Evolutionary conservation across 1,284 basidiomycete species (phyloP).

Genomic region (Tylopilus sp.): DNA sequence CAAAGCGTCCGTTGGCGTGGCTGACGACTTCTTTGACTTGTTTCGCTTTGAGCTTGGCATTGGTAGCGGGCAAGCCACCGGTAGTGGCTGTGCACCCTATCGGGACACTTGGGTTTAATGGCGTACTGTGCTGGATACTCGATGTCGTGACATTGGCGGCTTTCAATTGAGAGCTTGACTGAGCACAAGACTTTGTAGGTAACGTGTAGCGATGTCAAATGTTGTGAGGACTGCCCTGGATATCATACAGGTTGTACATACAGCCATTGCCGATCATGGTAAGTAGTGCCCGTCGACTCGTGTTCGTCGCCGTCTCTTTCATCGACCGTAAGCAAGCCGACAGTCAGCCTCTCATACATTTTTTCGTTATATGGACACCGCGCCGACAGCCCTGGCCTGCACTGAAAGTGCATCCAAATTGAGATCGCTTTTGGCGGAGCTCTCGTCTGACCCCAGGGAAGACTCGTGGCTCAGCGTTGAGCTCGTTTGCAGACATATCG

Average conservation of each 20-base stretch:
- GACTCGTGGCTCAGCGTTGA: constrained; percentile 55
- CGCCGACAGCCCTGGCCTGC: constrained; percentile 18
- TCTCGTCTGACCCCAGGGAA: constrained; percentile 38
- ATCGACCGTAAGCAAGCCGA: neutral
- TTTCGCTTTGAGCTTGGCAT: constrained; percentile 49
- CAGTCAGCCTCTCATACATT: neutral
- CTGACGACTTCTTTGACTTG: constrained; percentile 51
- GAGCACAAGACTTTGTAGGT: too few relatives aligned
- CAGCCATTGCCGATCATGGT: neutral
- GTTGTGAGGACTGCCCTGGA: too few relatives aligned
- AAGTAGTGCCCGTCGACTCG: neutral
- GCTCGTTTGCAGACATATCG: constrained; percentile 52
- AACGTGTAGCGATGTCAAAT: too few relatives aligned
- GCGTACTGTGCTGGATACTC: too few relatives aligned
- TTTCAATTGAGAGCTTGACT: too few relatives aligned
- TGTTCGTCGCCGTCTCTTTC: neutral
- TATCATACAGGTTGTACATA: too few relatives aligned
- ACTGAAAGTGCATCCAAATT: constrained; percentile 30
- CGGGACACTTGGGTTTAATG: too few relatives aligned
- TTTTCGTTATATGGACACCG: constrained; percentile 24
- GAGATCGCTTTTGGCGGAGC: constrained; percentile 34
- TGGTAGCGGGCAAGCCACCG: too few relatives aligned
- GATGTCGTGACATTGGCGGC: too few relatives aligned
- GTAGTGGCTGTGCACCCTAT: neutral
- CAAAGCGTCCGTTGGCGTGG: constrained; percentile 22